Conservation (phyloP, 2,329 filamentous ascomycete species). For the Drechslerella coelobrocha region DNA sequence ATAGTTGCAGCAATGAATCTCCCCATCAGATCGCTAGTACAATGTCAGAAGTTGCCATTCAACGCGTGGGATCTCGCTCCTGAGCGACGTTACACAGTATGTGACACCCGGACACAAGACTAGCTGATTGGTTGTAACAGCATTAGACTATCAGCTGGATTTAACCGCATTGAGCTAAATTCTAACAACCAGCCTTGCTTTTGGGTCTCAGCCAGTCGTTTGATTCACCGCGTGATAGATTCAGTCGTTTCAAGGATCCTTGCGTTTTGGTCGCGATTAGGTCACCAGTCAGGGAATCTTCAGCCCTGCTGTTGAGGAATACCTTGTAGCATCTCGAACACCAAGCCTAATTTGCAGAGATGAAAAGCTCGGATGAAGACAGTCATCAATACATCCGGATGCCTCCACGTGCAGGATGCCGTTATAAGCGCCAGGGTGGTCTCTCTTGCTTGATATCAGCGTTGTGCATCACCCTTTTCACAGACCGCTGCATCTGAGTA, state of each 20-base stretch:
- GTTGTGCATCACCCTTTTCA: too few species aligned
- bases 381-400: neutral
- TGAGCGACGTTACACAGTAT: slow-evolving; percentile 9
- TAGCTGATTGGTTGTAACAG: neutral
- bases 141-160: neutral
- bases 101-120: neutral
- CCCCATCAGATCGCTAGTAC: neutral
- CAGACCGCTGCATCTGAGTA: too few species aligned
- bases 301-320: slow-evolving; percentile 7
- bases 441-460: too few species aligned
- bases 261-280: neutral
- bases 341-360: neutral
- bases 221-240: slow-evolving; percentile 6
- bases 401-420: slow-evolving; percentile 2
- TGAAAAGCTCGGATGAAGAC: slow-evolving; percentile 5
- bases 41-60: slow-evolving; percentile 2
- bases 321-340: neutral
- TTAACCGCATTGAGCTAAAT: neutral
- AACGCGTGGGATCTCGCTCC: neutral
- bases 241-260: neutral
- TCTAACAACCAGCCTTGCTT: neutral
- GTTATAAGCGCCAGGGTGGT: neutral
- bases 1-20: neutral
- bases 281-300: neutral
- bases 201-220: neutral